Base-by-base conservation (phyloP, 1,284 basidiomycete genomes). In the Papiliotrema flavescens region DNA sequence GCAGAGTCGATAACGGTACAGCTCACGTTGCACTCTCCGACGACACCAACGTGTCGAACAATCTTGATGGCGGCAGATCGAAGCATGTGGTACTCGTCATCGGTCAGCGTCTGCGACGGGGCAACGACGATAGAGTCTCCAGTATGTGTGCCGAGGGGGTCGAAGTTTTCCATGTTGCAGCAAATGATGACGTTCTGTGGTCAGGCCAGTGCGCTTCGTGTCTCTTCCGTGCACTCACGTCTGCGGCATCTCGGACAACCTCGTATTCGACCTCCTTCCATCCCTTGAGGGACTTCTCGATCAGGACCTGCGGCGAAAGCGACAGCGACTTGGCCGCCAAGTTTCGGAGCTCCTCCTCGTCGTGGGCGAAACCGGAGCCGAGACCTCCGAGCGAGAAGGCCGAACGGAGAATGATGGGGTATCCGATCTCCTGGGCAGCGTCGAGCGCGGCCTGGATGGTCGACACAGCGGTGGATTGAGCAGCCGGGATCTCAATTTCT, bases 211-310 rank as follows among this genome's bases (percentile, higher is more conserved):
- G 3, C n/a, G 24, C 35, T 26, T 1, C 19, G 35, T 40, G 20
- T 19, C 20, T 9, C 17, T 5, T 15, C 9, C 1, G 36, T 24
- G 7, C 26, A 83, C 85, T 63, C 75, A 88, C 87, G 74, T 98
- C 90, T 81, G 79, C 93, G 90, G 85, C 92, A 76, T 98, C 96
- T 60, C 96, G 89, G 66, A 98, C 94, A 54, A 98, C 96, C 77
- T 98, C 96, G 71, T 98, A 99, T 79, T 99, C 96, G 65, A 97
- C 83, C 80, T 99, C 96, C 76, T 98, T 99, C 96, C 96, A 99
- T 45, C 96, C 96, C 79, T 98, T 98, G 85, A 99, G 89, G 69
- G 89, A 93, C 65, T 93, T 90, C 78, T 98, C 96, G 65, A 98
- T 94, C 54, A 99, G 83, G 47, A 98, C 91, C 77, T 98, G 96